Base-by-base conservation (phyloP, 208 protist species). In the Crithidia brevicula region DNA sequence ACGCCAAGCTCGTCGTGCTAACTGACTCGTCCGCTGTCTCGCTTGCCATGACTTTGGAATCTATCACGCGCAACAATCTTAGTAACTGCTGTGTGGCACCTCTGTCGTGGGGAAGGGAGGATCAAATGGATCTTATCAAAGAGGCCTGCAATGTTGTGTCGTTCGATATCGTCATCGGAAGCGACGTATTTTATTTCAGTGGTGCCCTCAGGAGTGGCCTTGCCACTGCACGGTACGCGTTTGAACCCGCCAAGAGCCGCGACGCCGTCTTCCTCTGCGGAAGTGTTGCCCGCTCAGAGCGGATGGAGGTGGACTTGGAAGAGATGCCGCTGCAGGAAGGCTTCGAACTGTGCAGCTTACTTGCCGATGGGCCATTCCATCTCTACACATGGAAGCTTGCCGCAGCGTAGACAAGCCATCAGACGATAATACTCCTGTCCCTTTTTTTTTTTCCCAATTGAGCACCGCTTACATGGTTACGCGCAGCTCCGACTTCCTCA, bases 111-210 rank as follows among this genome's bases (percentile, higher is more conserved):
- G 81, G 78, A 11, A 46, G 64, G n/a, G 64, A 63, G n/a, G 72
- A 74, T 6, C 54, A 78, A 31, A 52, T 83, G 45, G 47, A 30
- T 11, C 57, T 65, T 20, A 43, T 78, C 13, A 67, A 71, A 28
- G 50, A 28, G n/a, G 56, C 52, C 11, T 69, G 73, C 30, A 25
- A 31, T 28, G 23, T 78, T 10, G 69, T 65, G 3, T n/a, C 18
- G 0, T 91, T 91, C 38, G 82, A 91, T 27, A 42, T 86, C 7
- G 76, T 91, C 18, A 78, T 91, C 9, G 85, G 79, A 4, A 85
- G 81, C 69, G 85, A 91, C 36, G 49, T 91, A n/a, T 88, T 91
- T 33, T 91, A 88, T 65, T 88, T 90, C 64, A 74, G 50, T 22
- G 59, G 59, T 28, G 66, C 63, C 1, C 54, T 88, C 31, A 82